Evolutionary conservation across 768 basidiomycete genomes (phyloP).

Genomic region (Ramaria sp.): DNA sequence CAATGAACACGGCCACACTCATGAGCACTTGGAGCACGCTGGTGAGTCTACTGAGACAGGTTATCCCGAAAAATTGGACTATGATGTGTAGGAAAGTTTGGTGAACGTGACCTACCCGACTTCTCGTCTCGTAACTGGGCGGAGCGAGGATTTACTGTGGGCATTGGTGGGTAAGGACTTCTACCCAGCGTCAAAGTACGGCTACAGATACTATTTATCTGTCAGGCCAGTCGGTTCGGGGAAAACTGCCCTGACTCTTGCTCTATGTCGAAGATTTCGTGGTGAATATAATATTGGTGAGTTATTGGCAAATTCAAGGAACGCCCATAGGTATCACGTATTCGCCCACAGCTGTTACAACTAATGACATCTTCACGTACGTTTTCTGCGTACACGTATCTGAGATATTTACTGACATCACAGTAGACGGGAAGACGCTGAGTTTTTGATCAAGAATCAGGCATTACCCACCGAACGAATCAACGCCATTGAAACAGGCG

Average conservation of each 20-base stretch:
- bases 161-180: conserved; percentile 83
- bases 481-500: conserved; percentile 94
- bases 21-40: conserved; percentile 84
- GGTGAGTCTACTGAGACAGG: conserved; percentile 34
- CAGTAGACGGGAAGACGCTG: conserved; percentile 72
- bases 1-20: conserved; percentile 88
- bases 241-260: conserved; percentile 90
- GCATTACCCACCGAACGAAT: conserved; percentile 81
- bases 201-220: background rate
- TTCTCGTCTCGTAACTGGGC: conserved; percentile 75
- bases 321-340: conserved; percentile 1
- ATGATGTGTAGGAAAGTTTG: conserved; percentile 63
- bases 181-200: background rate
- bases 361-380: conserved; percentile 96
- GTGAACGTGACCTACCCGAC: conserved; percentile 88
- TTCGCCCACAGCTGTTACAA: conserved; percentile 64
- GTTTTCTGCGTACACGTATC: background rate
- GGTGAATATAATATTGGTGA: conserved; percentile 85
- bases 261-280: conserved; percentile 74
- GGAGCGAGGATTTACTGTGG: conserved; percentile 91
- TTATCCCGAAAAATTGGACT: background rate
- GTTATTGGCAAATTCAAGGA: conserved; percentile 12
- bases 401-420: background rate
- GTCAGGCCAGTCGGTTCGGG: conserved; percentile 92
- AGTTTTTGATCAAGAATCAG: conserved; percentile 88